phyloP scores from a whole-genome alignment of 1,284 basidiomycete genomes.

The Lignosus rhinocerotis region DNA sequence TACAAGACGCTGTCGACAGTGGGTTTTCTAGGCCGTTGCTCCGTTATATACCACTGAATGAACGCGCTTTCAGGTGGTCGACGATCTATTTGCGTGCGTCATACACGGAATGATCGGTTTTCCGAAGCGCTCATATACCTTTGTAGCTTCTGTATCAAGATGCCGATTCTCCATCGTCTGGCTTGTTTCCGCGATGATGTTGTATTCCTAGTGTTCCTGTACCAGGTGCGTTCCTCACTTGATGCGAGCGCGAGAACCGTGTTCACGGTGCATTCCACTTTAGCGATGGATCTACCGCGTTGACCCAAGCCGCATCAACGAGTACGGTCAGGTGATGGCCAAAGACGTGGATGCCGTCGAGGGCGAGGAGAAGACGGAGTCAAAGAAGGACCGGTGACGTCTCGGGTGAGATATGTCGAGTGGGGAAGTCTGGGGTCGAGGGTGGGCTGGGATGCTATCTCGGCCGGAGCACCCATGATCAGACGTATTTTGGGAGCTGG shows the following conservation, averaged over 20 bases:
- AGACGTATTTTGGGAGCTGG: constrained; percentile 7
- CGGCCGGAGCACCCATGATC: constrained; percentile 27
- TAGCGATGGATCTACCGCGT: constrained; percentile 95
- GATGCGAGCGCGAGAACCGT: background rate
- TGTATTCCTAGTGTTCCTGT: constrained; percentile 85
- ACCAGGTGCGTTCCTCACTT: constrained; percentile 56
- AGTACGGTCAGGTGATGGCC: constrained; percentile 86
- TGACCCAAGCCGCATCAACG: constrained; percentile 92
- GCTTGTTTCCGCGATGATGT: constrained; percentile 92
- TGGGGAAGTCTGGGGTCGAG: constrained; percentile 14
- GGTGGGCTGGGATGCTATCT: constrained; percentile 21
- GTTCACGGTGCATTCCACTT: constrained; percentile 3
- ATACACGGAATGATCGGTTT: background rate
- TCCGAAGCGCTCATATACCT: constrained; percentile 11
- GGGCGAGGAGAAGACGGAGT: constrained; percentile 31
- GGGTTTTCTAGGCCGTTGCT: background rate
- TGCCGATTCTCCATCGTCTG: constrained; percentile 91
- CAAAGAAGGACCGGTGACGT: constrained; percentile 43
- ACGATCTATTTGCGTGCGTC: constrained; percentile 88
- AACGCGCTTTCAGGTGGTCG: constrained; percentile 54
- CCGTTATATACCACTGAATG: background rate
- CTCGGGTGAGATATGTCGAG: constrained; percentile 4
- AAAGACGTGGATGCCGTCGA: constrained; percentile 49
- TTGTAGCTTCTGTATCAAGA: constrained; percentile 86
- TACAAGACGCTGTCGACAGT: constrained; percentile 88